Conservation (phyloP, 345 rosid species). For the Pseudoturritis turrita region DNA sequence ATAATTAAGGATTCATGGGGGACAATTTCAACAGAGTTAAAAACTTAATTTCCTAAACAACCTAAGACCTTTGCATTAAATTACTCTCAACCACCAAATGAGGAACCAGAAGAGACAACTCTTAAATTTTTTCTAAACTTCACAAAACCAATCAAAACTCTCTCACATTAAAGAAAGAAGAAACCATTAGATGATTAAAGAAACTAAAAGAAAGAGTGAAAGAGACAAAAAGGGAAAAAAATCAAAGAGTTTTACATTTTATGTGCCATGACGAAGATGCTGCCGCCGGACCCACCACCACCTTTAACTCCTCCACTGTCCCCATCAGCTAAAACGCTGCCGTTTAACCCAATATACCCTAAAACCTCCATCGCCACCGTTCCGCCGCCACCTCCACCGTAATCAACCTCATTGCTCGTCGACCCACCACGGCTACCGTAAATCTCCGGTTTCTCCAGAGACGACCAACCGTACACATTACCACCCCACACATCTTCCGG, state of each 20-base stretch:
- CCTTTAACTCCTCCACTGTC: slow-evolving; percentile 80
- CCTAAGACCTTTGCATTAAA: slow-evolving; percentile 3
- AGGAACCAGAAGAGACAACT: slow-evolving; percentile 11
- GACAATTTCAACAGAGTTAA: background rate
- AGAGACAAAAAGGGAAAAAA: background rate
- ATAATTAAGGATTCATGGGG: slow-evolving; percentile 5
- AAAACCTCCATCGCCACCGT: slow-evolving; percentile 45
- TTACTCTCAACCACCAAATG: slow-evolving; percentile 12
- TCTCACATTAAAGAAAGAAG: background rate
- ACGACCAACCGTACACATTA: slow-evolving; percentile 81
- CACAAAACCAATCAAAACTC: slow-evolving; percentile 10
- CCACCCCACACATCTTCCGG: slow-evolving; percentile 98
- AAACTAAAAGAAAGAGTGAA: background rate
- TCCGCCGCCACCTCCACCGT: slow-evolving; percentile 97
- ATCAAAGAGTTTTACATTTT: slow-evolving; percentile 60
- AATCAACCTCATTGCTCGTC: slow-evolving; percentile 77
- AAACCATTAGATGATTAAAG: background rate
- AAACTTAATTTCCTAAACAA: slow-evolving; percentile 3
- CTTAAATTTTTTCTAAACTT: background rate
- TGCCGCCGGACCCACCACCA: slow-evolving; percentile 99
- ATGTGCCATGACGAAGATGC: slow-evolving; percentile 61
- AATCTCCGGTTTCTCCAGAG: slow-evolving; percentile 58
- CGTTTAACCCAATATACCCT: slow-evolving; percentile 50
- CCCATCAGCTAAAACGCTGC: slow-evolving; percentile 78
- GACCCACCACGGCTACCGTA: slow-evolving; percentile 85